These are phyloP conservation scores for Biancaea sappan DNA, from an alignment of 306 rosid genomes.

Conservation along the genomic window DNA sequence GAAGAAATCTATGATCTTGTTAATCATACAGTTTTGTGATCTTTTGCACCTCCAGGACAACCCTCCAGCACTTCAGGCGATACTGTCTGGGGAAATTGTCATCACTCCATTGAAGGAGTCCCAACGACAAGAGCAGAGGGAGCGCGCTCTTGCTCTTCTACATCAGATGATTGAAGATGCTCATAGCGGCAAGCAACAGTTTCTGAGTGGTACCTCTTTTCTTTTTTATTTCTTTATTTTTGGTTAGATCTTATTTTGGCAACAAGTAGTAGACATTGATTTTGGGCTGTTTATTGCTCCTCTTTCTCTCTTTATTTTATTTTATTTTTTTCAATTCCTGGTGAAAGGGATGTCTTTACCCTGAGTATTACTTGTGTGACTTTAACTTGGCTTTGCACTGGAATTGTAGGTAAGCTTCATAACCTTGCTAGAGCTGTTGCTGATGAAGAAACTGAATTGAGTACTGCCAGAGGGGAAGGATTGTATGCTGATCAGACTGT, in stretches of 20 bases:
- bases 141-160: constrained; percentile 90
- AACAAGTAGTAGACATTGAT: background rate
- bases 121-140: constrained; percentile 86
- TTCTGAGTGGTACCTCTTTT: constrained; percentile 73
- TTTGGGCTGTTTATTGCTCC: constrained; percentile 5
- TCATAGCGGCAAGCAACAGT: constrained; percentile 89
- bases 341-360: constrained; percentile 13
- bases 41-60: constrained; percentile 64
- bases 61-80: constrained; percentile 72
- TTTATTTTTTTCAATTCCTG: background rate
- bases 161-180: constrained; percentile 99
- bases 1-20: constrained; percentile 13
- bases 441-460: constrained; percentile 86
- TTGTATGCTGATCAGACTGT: constrained; percentile 62
- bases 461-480: constrained; percentile 70
- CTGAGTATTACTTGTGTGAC: constrained; percentile 16
- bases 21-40: constrained; percentile 40
- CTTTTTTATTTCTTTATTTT: background rate
- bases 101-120: constrained; percentile 64
- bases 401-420: constrained; percentile 86
- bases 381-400: constrained; percentile 32
- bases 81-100: constrained; percentile 69
- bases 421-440: constrained; percentile 97
- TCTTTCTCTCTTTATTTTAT: background rate
- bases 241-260: too few relatives aligned